Percentiles rank a stretch among this genome's conserved stretches.
Conservation (phyloP, 371 early-diverging fungal genomes). For the Parasitella parasitica region DNA sequence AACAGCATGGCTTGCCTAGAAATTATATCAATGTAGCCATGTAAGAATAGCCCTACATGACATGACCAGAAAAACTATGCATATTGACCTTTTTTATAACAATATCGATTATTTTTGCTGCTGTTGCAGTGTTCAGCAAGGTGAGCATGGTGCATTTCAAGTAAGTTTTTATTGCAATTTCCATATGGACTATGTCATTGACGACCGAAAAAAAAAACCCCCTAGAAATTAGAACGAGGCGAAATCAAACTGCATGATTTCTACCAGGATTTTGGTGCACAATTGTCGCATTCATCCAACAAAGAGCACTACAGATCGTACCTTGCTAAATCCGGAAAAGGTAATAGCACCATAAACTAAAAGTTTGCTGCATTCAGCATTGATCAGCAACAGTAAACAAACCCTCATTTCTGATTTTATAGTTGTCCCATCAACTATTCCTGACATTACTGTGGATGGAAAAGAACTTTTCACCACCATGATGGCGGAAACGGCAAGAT, state of each 20-base stretch:
- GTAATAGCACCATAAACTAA: constrained; percentile 18
- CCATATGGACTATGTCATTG: no score
- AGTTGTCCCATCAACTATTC: constrained; percentile 35
- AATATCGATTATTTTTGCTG: background rate
- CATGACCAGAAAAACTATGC: background rate
- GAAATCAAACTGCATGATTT: constrained; percentile 67
- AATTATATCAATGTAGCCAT: constrained; percentile 84
- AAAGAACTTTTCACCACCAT: constrained; percentile 65
- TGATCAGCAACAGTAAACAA: no score
- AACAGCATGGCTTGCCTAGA: constrained; percentile 62
- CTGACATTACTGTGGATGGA: constrained; percentile 59
- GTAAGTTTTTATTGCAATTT: constrained; percentile 33
- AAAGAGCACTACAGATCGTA: constrained; percentile 57
- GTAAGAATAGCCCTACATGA: constrained; percentile 34
- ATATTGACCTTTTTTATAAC: background rate
- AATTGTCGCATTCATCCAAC: constrained; percentile 59
- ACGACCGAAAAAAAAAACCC: no score
- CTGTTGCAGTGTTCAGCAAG: constrained; percentile 50
- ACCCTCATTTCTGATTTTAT: no score
- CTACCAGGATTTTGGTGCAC: constrained; percentile 61
- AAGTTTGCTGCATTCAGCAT: background rate
- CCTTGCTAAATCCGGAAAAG: constrained; percentile 44
- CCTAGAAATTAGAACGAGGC: constrained; percentile 67
- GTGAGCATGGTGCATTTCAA: constrained; percentile 68
- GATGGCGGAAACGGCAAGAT: constrained; percentile 65